Evolutionary conservation across 2,329 filamentous ascomycete species (phyloP).

Genomic region (Alternaria sp.): DNA sequence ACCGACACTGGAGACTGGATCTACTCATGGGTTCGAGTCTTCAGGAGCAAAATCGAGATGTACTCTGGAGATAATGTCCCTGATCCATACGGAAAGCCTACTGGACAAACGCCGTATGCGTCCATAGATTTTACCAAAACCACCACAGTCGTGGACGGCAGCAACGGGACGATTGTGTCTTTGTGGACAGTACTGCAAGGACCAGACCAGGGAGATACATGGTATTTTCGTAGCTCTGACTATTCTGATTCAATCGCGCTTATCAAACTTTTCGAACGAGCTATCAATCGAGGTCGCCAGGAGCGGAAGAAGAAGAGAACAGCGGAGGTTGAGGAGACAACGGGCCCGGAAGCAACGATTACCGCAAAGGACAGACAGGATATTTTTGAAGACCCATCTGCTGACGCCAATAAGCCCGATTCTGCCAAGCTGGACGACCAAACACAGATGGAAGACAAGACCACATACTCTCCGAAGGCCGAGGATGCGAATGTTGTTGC

Average conservation of each 20-base stretch:
- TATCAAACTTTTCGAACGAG: conserved; percentile 7
- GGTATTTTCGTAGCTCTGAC: conserved; percentile 3
- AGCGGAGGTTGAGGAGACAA: background rate
- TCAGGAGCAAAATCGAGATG: background rate
- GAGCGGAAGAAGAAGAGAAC: background rate
- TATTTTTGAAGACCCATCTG: background rate
- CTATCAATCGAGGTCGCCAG: background rate
- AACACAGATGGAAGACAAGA: background rate
- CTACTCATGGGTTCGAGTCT: background rate
- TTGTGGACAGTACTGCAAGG: background rate
- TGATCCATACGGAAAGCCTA: background rate
- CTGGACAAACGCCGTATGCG: background rate
- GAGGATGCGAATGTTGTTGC: background rate
- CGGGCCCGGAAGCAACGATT: background rate
- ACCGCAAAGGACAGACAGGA: background rate
- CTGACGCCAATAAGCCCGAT: background rate
- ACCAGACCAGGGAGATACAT: background rate
- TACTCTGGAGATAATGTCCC: background rate
- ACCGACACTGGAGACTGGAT: background rate
- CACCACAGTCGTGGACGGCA: rapidly evolving
- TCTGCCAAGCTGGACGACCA: background rate
- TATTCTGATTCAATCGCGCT: conserved; percentile 5
- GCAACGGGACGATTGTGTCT: background rate
- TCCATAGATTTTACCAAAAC: background rate
- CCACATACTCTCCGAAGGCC: background rate